These are phyloP conservation scores for Botryotinia narcissicola DNA, from an alignment of 2,329 filamentous ascomycete genomes.

Conservation along the genomic window DNA sequence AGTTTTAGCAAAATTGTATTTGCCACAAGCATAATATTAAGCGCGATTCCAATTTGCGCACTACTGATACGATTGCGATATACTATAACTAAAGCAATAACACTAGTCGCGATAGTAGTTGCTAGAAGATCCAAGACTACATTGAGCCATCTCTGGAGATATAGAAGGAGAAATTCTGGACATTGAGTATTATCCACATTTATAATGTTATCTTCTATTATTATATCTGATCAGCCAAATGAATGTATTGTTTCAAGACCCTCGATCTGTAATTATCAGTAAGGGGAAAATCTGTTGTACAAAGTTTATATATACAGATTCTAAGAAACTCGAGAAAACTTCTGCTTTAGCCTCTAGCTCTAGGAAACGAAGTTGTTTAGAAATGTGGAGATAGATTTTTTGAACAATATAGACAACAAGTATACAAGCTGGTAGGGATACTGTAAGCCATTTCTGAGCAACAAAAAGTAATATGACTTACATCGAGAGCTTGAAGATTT, in stretches of 20 bases:
- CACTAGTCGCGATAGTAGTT: constrained; percentile 21
- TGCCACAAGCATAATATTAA: constrained; percentile 31
- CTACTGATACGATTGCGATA: constrained; percentile 25
- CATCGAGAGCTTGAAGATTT: constrained; percentile 39
- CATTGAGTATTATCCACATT: constrained; percentile 53
- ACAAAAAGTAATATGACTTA: constrained; percentile 50
- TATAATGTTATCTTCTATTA: constrained; percentile 46
- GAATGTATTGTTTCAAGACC: constrained; percentile 55
- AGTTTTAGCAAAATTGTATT: constrained; percentile 31
- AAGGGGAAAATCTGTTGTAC: background rate
- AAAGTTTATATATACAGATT: constrained; percentile 35
- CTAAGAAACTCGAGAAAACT: constrained; percentile 43
- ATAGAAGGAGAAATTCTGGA: constrained; percentile 55
- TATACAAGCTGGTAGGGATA: constrained; percentile 48
- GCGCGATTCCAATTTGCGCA: constrained; percentile 30
- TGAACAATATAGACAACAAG: constrained; percentile 51
- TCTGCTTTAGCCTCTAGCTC: constrained; percentile 62
- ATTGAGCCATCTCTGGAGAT: constrained; percentile 56
- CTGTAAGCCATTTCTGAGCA: constrained; percentile 45
- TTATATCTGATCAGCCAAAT: constrained; percentile 51
- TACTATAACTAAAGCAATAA: constrained; percentile 27
- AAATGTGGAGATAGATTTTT: constrained; percentile 58
- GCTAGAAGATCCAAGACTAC: constrained; percentile 43
- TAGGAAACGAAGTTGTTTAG: constrained; percentile 57
- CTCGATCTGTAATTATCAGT: constrained; percentile 38